Conservation (phyloP, 2,329 filamentous ascomycete genomes). For the Pseudogymnoascus sp. region DNA sequence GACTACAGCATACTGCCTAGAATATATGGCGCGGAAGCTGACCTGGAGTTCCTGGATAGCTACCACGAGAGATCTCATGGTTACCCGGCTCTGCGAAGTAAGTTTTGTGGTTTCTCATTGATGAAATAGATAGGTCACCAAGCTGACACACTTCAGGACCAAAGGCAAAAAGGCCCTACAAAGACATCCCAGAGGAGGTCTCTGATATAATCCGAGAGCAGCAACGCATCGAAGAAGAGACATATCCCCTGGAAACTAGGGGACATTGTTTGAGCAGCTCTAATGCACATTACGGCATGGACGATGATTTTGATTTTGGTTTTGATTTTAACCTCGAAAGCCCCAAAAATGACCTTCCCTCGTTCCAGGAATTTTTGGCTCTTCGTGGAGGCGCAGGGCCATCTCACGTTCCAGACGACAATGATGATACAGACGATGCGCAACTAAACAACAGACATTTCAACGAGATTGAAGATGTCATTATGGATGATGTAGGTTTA, state of each 20-base stretch:
- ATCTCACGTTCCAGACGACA: background rate
- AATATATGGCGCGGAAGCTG: slow-evolving; percentile 22
- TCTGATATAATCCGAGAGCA: background rate
- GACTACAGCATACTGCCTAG: slow-evolving; percentile 15
- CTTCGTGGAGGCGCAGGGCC: background rate
- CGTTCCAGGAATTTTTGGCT: background rate
- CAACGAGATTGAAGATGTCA: background rate
- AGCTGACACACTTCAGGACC: background rate
- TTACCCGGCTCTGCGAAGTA: slow-evolving; percentile 23
- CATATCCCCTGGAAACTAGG: background rate
- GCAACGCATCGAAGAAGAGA: background rate
- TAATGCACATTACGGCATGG: background rate
- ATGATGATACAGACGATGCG: background rate
- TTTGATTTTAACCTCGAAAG: no score
- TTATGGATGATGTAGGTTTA: background rate
- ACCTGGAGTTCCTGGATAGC: slow-evolving; percentile 25
- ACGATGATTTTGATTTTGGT: background rate
- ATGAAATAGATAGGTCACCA: background rate
- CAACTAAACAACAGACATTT: background rate
- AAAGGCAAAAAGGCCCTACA: background rate
- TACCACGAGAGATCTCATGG: slow-evolving; percentile 25
- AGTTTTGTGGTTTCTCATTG: slow-evolving; percentile 12
- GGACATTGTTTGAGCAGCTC: background rate
- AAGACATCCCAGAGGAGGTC: background rate
- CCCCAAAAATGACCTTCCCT: background rate